Percentiles rank a stretch among this genome's conserved stretches.
Evolutionary conservation across 2,329 filamentous ascomycete genomes (phyloP).

Genomic region (Hypoxylon sp.): DNA sequence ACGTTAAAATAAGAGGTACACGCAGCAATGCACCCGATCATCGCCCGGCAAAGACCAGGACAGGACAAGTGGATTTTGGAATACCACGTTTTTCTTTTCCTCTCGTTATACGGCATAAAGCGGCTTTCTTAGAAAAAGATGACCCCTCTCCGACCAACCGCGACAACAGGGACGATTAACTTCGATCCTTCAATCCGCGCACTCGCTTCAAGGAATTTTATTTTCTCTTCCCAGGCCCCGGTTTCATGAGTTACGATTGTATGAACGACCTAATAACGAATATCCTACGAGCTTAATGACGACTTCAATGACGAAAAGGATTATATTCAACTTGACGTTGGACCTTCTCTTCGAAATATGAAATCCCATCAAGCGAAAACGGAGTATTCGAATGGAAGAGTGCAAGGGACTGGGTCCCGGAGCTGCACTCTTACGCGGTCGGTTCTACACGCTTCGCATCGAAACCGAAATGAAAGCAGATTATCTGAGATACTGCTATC

Average conservation of each 20-base stretch:
- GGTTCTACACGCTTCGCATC: constrained; percentile 48
- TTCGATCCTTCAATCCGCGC: constrained; percentile 48
- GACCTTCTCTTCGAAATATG: constrained; percentile 48
- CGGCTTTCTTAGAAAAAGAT: constrained; percentile 60
- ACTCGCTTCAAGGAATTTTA: constrained; percentile 58
- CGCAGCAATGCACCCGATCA: constrained; percentile 73
- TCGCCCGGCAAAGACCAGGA: constrained; percentile 65
- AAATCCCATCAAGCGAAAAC: constrained; percentile 50
- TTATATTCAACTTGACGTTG: constrained; percentile 54
- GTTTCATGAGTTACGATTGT: constrained; percentile 64
- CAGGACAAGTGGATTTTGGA: constrained; percentile 62
- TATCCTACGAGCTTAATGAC: constrained; percentile 58
- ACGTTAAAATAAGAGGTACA: constrained; percentile 69
- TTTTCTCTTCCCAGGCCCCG: constrained; percentile 56
- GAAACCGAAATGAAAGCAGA: constrained; percentile 45
- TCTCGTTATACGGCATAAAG: constrained; percentile 58
- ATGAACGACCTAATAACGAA: constrained; percentile 55
- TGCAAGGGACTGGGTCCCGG: constrained; percentile 50
- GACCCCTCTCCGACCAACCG: constrained; percentile 54
- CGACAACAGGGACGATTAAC: constrained; percentile 46
- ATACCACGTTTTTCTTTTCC: constrained; percentile 55
- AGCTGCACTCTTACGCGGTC: constrained; percentile 47
- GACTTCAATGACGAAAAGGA: constrained; percentile 60
- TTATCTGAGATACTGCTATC: constrained; percentile 52
- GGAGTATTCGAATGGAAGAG: constrained; percentile 49